Evolutionary conservation across 768 basidiomycete species (phyloP).

Genomic region (Rhizopogon roseolus): DNA sequence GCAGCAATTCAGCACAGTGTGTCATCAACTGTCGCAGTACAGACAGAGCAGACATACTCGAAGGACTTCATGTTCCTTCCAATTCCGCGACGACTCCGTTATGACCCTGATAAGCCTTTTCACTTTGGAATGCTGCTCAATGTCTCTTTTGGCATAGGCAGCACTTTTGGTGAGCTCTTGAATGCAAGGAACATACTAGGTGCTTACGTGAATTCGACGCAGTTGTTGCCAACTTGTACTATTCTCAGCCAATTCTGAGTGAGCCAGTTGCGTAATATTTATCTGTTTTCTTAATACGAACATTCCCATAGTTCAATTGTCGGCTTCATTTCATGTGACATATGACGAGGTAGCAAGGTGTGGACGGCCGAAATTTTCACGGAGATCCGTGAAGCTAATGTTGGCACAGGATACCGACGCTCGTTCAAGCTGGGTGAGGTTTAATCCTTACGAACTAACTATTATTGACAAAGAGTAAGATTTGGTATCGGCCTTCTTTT

Average conservation of each 20-base stretch:
- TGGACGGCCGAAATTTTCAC: neutral
- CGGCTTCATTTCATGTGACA: constrained; percentile 30
- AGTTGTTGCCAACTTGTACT: constrained; percentile 70
- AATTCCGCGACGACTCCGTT: constrained; percentile 37
- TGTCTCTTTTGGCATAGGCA: constrained; percentile 41
- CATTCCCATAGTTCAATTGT: constrained; percentile 20
- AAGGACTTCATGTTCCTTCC: constrained; percentile 41
- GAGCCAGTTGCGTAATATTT: constrained; percentile 16
- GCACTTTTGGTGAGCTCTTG: constrained; percentile 37
- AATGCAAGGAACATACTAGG: neutral
- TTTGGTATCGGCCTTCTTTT: constrained; percentile 32
- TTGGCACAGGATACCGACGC: constrained; percentile 49
- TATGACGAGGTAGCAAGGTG: constrained; percentile 31
- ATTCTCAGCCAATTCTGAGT: constrained; percentile 78
- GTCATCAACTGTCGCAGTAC: neutral
- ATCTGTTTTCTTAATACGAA: neutral
- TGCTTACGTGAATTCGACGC: neutral
- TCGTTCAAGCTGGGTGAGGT: constrained; percentile 61
- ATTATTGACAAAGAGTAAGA: neutral
- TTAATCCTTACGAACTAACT: neutral
- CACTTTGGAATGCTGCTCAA: constrained; percentile 36
- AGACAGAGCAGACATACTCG: neutral
- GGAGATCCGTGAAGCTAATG: neutral
- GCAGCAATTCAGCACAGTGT: too few relatives aligned
- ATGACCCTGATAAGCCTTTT: constrained; percentile 34